A percentile compares a stretch with the other conserved stretches of the same genome.
Evolutionary conservation across 768 basidiomycete species (phyloP).

Genomic region (Lactarius trivialis): DNA sequence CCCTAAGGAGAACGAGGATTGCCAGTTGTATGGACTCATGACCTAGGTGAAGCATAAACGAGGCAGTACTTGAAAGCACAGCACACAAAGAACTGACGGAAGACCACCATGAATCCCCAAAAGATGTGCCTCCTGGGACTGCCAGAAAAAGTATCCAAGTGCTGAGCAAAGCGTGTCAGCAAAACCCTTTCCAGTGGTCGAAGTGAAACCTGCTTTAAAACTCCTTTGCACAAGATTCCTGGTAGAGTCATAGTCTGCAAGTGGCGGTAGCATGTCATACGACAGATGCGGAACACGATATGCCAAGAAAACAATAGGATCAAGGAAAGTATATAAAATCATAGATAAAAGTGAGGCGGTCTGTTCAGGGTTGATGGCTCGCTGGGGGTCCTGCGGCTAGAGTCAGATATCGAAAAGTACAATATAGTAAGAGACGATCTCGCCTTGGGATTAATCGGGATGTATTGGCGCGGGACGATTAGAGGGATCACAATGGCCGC

Average conservation of each 20-base stretch:
- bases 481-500: constrained; percentile 47
- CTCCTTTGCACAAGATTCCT: constrained; percentile 31
- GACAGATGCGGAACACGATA: constrained; percentile 39
- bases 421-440: neutral
- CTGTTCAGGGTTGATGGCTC: constrained; percentile 28
- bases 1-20: constrained; percentile 5
- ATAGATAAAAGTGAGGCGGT: constrained; percentile 30
- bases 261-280: constrained; percentile 37
- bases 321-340: constrained; percentile 45
- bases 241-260: constrained; percentile 40
- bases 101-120: constrained; percentile 25
- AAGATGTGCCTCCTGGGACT: constrained; percentile 25
- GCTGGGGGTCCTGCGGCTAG: constrained; percentile 24
- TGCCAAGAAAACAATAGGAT: constrained; percentile 42
- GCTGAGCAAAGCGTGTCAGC: constrained; percentile 18
- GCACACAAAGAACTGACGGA: constrained; percentile 13
- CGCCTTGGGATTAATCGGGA: constrained; percentile 51
- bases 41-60: constrained; percentile 2
- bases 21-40: constrained; percentile 15
- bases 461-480: constrained; percentile 48
- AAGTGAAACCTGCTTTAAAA: constrained; percentile 28
- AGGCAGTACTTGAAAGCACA: neutral
- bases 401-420: neutral
- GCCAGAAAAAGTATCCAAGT: constrained; percentile 26
- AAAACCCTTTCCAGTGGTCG: neutral